Conservation (phyloP, 2,329 filamentous ascomycete species). For the Nigrospora oryzae region DNA sequence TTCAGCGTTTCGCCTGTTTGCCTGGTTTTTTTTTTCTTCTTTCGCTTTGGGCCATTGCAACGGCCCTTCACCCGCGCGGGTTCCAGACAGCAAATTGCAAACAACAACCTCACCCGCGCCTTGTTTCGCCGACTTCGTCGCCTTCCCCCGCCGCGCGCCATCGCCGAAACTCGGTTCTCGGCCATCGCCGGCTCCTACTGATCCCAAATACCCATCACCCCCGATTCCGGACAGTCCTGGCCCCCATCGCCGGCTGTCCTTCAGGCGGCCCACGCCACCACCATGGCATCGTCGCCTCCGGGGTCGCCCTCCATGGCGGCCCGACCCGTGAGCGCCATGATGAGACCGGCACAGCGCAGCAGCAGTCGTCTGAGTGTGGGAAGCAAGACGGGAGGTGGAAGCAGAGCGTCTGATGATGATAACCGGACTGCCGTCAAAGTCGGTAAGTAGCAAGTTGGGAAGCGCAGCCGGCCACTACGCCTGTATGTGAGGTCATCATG, state of each 20-base stretch:
- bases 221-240: not conserved
- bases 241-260: not conserved
- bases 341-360: constrained; percentile 64
- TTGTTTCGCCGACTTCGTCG: too few relatives aligned
- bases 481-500: too few relatives aligned
- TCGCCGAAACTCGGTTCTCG: too few relatives aligned
- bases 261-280: not conserved
- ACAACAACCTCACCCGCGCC: too few relatives aligned
- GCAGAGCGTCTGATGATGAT: constrained; percentile 83
- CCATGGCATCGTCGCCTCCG: constrained; percentile 64
- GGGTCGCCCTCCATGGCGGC: constrained; percentile 50
- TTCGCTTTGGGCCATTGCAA: too few relatives aligned
- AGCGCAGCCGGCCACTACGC: too few relatives aligned
- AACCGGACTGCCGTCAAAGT: constrained; percentile 87
- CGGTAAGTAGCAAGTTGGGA: constrained; percentile 52
- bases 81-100: too few relatives aligned
- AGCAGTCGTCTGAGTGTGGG: constrained; percentile 80
- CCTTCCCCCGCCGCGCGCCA: too few relatives aligned
- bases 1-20: too few relatives aligned
- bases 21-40: too few relatives aligned
- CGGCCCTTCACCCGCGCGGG: too few relatives aligned
- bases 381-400: constrained; percentile 67
- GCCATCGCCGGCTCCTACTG: not conserved
- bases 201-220: not conserved
- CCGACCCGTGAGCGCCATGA: constrained; percentile 75